Conservation (phyloP, 225 moss, liverwort and hornwort genomes). For the Antitrichia curtipendula region DNA sequence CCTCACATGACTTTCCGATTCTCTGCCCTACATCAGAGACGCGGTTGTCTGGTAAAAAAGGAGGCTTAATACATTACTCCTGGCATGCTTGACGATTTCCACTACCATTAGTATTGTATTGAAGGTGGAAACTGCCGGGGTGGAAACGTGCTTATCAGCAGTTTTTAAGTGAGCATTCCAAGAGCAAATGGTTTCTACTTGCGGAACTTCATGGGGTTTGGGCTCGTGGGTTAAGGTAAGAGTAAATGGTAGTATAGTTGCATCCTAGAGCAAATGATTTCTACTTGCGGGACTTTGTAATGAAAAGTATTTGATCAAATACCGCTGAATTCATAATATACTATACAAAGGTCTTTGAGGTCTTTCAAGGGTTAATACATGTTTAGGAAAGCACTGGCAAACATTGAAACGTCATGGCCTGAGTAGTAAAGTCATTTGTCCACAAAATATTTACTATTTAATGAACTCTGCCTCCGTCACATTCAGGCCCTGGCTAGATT, state of each 20-base stretch:
- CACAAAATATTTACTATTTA: neutral
- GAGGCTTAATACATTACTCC: neutral
- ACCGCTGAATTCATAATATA: no score
- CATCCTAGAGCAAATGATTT: no score
- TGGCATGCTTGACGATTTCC: neutral
- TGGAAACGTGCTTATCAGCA: neutral
- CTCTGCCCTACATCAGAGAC: neutral
- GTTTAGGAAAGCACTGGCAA: neutral
- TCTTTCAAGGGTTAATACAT: no score
- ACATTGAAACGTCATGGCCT: neutral
- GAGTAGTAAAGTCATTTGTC: neutral
- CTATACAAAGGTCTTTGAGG: no score
- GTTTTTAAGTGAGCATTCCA: neutral
- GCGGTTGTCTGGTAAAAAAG: neutral
- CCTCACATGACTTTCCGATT: neutral
- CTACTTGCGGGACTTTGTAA: no score
- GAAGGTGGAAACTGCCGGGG: neutral
- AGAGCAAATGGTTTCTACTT: neutral
- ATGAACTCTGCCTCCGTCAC: neutral
- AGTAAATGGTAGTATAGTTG: no score
- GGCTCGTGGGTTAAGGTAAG: no score
- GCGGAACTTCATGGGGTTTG: neutral
- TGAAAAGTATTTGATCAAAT: no score
- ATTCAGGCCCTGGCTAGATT: neutral
- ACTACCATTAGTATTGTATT: neutral